Evolutionary conservation across 2,329 filamentous ascomycete species (phyloP), one percentile per base, ranked within the genome.

Genomic region (Aspergillus piperis): DNA sequence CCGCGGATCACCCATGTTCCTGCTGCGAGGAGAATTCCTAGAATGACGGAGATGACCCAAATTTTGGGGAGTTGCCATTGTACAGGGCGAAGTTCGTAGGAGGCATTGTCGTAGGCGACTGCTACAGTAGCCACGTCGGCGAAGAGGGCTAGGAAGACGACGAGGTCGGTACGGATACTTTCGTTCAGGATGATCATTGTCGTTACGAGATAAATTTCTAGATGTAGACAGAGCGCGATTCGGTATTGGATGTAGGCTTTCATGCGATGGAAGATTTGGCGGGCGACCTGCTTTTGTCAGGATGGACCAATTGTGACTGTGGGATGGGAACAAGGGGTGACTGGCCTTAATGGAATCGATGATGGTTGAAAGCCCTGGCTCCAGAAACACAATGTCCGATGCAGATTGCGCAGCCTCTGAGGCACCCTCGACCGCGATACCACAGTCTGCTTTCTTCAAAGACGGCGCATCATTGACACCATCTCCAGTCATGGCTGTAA

Each of bases 11-110:
- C 81, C 89, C 89, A 92, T 68, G 89, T 92, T 62, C 81, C 89
- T 48, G 84, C 72, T 57, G 89, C 89, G 44, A 92, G 87, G 49
- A 91, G 78, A 30, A 85, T 66, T 75, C 89, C 89, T 54, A 91
- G 84, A 70, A 75, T 57, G 36, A 75, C 56, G 62, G 72, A 75
- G 67, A 92, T 90, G 66, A 91, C 83, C 89, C 89, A 91, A 73
- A 91, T 91, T 83, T 91, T 92, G 65, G 89, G 88, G 64, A 92
- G 76, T 79, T 92, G 89, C 89, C 89, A 92, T 76, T 91, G 88
- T 69, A 91, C 89, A 11, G 89, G 89, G 42, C 89, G 86, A 61
- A 83, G 83, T 72, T 92, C 89, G 70, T 87, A 90, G 80, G 90
- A 87, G 51, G 89, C 89, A 74, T 91, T 91, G 73, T 92, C 89